These are phyloP conservation scores for Cornus florida DNA, from an alignment of 148 eudicot species.

Conservation along the genomic window DNA sequence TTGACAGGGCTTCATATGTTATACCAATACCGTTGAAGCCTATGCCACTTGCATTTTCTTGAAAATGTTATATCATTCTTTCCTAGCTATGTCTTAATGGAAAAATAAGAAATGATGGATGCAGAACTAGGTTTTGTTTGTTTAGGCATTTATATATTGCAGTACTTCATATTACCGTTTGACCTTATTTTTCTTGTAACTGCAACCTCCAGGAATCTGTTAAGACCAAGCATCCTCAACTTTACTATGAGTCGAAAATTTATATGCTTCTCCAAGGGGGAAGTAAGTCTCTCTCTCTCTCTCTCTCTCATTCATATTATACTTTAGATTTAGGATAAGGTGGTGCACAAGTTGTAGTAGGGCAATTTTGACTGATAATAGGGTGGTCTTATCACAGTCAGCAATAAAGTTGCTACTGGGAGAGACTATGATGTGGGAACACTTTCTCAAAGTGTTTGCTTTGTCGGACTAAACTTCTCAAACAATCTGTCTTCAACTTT, in stretches of 20 bases:
- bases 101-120: not conserved
- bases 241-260: conserved; percentile 91
- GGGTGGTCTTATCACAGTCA: not conserved
- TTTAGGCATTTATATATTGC: not conserved
- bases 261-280: conserved; percentile 98
- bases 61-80: not conserved
- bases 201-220: conserved; percentile 68
- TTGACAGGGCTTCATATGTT: not conserved
- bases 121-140: not conserved
- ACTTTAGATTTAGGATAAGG: not conserved
- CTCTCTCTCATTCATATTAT: not conserved
- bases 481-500: no score
- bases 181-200: conserved; percentile 10
- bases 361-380: not conserved
- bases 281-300: conserved; percentile 50
- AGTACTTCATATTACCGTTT: not conserved
- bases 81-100: not conserved
- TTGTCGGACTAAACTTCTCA: no score
- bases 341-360: not conserved
- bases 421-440: no score
- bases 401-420: not conserved
- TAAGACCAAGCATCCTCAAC: conserved; percentile 96
- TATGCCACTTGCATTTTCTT: not conserved
- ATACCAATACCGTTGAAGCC: conserved; percentile 1
- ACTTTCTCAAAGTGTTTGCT: no score